A percentile compares a stretch with the other conserved stretches of the same genome.
Conservation (phyloP, 495 filamentous ascomycete genomes). For the Hypoxylon subgilvum region DNA sequence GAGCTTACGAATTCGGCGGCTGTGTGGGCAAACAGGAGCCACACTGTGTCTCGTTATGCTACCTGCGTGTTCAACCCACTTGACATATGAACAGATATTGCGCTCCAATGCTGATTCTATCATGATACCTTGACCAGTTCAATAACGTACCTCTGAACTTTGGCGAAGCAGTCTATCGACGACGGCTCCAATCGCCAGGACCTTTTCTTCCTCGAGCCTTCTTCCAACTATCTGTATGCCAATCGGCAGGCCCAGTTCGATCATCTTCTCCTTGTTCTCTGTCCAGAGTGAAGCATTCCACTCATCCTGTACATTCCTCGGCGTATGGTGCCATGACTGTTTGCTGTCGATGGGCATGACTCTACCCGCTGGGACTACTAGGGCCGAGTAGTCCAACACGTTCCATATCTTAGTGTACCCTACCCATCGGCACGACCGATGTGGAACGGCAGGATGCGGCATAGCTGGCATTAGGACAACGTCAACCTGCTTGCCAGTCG, state of each 20-base stretch:
- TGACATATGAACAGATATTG: no score
- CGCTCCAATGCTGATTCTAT: no score
- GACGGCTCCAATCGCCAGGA: conserved; percentile 71
- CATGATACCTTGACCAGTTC: no score
- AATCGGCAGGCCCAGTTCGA: conserved; percentile 79
- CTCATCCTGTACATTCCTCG: conserved; percentile 45
- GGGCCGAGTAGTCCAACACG: conserved; percentile 74
- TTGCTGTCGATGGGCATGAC: conserved; percentile 37
- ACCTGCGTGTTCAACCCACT: no score
- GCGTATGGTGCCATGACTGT: conserved; percentile 49
- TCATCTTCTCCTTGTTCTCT: conserved; percentile 65
- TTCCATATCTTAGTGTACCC: conserved; percentile 47
- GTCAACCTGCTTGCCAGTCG: conserved; percentile 33
- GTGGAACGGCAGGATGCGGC: conserved; percentile 43
- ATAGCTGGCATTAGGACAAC: conserved; percentile 43
- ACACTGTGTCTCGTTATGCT: no score
- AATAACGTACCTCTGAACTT: no score
- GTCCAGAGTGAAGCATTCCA: conserved; percentile 45
- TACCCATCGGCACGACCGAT: conserved; percentile 37
- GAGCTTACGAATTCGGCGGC: no score
- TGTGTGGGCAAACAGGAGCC: no score
- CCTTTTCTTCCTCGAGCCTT: conserved; percentile 80
- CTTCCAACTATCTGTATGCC: conserved; percentile 78
- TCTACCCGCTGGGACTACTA: conserved; percentile 66
- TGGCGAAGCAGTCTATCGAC: conserved; percentile 64